phyloP scores from a whole-genome alignment of 352 stramenopile genomes.

The Phytophthora aleatoria region DNA sequence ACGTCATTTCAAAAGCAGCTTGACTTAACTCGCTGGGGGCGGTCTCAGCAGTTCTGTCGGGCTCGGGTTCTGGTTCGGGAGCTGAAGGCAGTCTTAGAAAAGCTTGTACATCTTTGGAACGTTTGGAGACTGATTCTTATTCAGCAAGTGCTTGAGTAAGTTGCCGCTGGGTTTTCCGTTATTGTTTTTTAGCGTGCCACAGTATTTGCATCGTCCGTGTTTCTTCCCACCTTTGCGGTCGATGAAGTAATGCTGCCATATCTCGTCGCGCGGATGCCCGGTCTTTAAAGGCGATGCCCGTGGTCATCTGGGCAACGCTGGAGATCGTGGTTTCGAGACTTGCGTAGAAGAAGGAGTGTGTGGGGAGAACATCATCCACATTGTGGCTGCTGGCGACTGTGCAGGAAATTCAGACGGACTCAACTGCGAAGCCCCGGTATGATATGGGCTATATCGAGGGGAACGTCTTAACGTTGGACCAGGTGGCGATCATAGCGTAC shows the following conservation, averaged over 20 bases:
- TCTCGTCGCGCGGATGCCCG: not conserved
- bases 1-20: slow-evolving; percentile 8
- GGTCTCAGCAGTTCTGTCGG: too few relatives aligned
- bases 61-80: too few relatives aligned
- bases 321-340: too few relatives aligned
- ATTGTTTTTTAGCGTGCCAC: slow-evolving; percentile 2
- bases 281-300: not conserved
- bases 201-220: slow-evolving; percentile 10
- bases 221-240: slow-evolving; percentile 14
- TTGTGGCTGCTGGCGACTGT: not conserved
- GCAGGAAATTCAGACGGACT: not conserved
- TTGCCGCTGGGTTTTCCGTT: slow-evolving; percentile 15
- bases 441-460: not conserved
- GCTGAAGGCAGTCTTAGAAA: not conserved
- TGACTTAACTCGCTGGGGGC: not conserved
- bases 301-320: too few relatives aligned
- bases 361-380: not conserved
- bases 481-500: not conserved
- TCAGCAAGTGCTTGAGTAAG: slow-evolving; percentile 7
- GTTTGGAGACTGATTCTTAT: slow-evolving; percentile 4
- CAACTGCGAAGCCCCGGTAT: not conserved
- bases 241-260: slow-evolving; percentile 6
- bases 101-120: slow-evolving; percentile 8
- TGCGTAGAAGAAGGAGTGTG: too few relatives aligned
- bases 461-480: not conserved